A percentile compares a stretch with the other conserved stretches of the same genome.
phyloP scores from a whole-genome alignment of 116 monocot genomes.

The Trichopus zeylanicus region DNA sequence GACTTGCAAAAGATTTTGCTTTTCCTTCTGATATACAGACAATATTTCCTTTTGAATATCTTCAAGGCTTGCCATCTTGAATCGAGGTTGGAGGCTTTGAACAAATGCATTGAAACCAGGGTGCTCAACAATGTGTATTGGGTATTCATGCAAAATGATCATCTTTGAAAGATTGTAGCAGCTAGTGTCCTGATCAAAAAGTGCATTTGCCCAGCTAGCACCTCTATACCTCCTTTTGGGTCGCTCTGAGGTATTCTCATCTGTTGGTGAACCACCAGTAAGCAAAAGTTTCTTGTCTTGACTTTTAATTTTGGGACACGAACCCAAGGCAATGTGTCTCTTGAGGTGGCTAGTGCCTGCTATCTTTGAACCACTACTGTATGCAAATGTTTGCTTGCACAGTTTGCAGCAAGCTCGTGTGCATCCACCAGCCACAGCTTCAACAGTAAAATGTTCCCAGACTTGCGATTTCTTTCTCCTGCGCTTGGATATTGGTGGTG shows the following conservation, averaged over 20 bases:
- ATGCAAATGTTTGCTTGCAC: constrained; percentile 96
- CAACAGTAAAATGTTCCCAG: constrained; percentile 87
- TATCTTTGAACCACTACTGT: constrained; percentile 86
- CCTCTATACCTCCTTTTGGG: constrained; percentile 60
- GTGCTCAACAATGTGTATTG: constrained; percentile 76
- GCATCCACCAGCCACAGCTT: constrained; percentile 55
- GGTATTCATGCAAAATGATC: constrained; percentile 83
- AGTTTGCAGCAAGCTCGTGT: constrained; percentile 85
- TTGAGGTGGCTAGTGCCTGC: constrained; percentile 97
- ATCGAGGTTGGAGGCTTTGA: constrained; percentile 71
- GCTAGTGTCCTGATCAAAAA: constrained; percentile 71
- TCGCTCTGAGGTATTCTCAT: constrained; percentile 35
- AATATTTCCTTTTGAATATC: constrained; percentile 51
- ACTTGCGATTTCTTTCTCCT: constrained; percentile 87
- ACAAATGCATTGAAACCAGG: constrained; percentile 56
- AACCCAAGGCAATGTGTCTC: constrained; percentile 69
- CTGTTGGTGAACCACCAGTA: constrained; percentile 22
- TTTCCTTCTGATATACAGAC: constrained; percentile 60
- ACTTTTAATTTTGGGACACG: constrained; percentile 65
- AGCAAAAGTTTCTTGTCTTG: constrained; percentile 49
- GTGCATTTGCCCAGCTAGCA: constrained; percentile 25
- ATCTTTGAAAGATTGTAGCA: constrained; percentile 61
- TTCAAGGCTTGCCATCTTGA: constrained; percentile 39
- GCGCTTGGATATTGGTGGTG: constrained; percentile 34
- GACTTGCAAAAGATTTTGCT: constrained; percentile 34